These are phyloP conservation scores for Quercus berberidifolia DNA, from an alignment of 306 rosid genomes.

Conservation along the genomic window DNA sequence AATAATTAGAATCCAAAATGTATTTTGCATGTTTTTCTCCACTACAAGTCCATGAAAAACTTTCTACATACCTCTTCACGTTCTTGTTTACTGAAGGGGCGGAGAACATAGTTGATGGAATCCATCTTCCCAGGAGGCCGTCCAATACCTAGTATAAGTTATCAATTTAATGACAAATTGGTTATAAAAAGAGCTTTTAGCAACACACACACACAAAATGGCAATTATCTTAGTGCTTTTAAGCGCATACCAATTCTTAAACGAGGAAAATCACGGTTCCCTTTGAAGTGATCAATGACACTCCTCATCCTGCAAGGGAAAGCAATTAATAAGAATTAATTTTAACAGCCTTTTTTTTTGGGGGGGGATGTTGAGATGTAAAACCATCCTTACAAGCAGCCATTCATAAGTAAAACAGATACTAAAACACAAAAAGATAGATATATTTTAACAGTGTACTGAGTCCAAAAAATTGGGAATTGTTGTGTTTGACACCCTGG, in stretches of 20 bases:
- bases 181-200: not conserved
- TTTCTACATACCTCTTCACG: conserved; percentile 56
- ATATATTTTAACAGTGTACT: not conserved
- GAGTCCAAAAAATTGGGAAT: not conserved
- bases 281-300: conserved; percentile 79
- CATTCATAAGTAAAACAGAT: not conserved
- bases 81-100: conserved; percentile 74
- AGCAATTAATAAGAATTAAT: not conserved
- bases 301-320: conserved; percentile 75
- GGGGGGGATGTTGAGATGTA: not conserved
- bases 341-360: not conserved
- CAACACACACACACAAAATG: not conserved
- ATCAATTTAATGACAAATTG: not conserved
- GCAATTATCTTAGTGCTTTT: conserved; percentile 5
- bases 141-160: conserved; percentile 39
- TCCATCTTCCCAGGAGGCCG: conserved; percentile 72
- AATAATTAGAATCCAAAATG: conserved; percentile 16
- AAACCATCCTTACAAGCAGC: not conserved
- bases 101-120: conserved; percentile 72
- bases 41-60: not conserved
- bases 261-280: conserved; percentile 72
- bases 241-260: conserved; percentile 61
- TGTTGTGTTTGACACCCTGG: not conserved
- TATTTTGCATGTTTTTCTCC: conserved; percentile 3
- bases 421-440: no score